Evolutionary conservation across 2,329 filamentous ascomycete species (phyloP).

Genomic region (Stenocarpella maydis): DNA sequence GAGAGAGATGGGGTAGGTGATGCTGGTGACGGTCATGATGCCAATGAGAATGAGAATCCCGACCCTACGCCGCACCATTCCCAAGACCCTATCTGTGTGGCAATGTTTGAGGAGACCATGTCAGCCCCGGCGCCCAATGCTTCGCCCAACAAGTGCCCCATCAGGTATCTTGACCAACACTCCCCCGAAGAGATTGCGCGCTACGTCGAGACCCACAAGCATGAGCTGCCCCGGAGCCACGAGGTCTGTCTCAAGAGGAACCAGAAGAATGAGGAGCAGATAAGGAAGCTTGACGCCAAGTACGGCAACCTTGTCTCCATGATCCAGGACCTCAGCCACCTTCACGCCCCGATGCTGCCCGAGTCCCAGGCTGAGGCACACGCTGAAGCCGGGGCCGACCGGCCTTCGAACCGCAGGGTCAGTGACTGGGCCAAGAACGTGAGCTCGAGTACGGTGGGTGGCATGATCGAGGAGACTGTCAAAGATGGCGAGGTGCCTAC

Average conservation of each 20-base stretch:
- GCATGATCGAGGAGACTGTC: constrained; percentile 39
- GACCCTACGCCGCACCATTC: constrained; percentile 55
- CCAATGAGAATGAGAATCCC: constrained; percentile 45
- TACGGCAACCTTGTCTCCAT: constrained; percentile 93
- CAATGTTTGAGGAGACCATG: constrained; percentile 67
- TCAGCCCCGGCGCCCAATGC: constrained; percentile 60
- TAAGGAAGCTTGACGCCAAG: constrained; percentile 89
- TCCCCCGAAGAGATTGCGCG: constrained; percentile 91
- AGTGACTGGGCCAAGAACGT: constrained; percentile 87
- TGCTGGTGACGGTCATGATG: constrained; percentile 36
- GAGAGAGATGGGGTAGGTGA: constrained; percentile 38
- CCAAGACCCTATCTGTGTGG: constrained; percentile 69
- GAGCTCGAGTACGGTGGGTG: constrained; percentile 58
- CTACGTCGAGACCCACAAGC: constrained; percentile 95
- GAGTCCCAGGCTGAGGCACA: constrained; percentile 41
- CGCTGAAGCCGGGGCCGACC: constrained; percentile 47
- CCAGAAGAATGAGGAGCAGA: constrained; percentile 84
- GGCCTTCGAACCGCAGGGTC: constrained; percentile 73
- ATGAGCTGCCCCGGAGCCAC: constrained; percentile 92
- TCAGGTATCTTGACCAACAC: constrained; percentile 90
- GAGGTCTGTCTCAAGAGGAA: constrained; percentile 91
- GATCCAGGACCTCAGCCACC: constrained; percentile 88
- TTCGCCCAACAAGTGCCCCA: constrained; percentile 78
- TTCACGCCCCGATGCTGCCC: constrained; percentile 88
- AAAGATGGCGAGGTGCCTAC: constrained; percentile 51